phyloP scores from a whole-genome alignment of 2,329 filamentous ascomycete species.

The Shiraia bambusicola region DNA sequence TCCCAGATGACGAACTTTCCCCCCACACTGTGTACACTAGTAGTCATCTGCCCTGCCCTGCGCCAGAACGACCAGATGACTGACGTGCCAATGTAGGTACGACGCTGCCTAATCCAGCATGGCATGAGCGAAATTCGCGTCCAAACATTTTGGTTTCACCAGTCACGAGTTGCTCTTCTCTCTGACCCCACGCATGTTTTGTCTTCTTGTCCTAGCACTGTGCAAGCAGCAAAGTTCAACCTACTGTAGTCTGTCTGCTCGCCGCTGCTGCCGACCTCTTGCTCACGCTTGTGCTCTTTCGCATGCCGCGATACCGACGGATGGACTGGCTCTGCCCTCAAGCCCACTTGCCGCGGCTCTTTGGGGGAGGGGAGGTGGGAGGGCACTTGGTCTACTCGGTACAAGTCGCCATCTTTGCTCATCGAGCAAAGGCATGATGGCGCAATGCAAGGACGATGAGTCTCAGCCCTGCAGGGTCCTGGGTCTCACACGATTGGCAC shows the following conservation, averaged over 20 bases:
- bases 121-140: conserved; percentile 16
- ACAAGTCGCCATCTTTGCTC: conserved; percentile 19
- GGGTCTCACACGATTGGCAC: conserved; percentile 8
- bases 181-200: conserved; percentile 7
- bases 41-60: conserved; percentile 38
- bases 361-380: too few relatives aligned
- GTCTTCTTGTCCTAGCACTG: conserved; percentile 3
- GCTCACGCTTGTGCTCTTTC: not conserved
- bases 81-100: conserved; percentile 35
- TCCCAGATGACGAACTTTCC: conserved; percentile 24
- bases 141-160: conserved; percentile 31
- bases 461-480: conserved; percentile 35
- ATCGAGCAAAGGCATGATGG: conserved; percentile 19
- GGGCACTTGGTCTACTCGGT: too few relatives aligned
- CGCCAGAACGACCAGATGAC: conserved; percentile 37
- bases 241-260: not conserved
- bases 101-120: conserved; percentile 25
- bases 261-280: not conserved
- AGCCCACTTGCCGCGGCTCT: too few relatives aligned
- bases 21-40: conserved; percentile 13
- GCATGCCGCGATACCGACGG: too few relatives aligned
- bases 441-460: conserved; percentile 25
- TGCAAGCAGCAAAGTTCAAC: too few relatives aligned
- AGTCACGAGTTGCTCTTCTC: conserved; percentile 28
- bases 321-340: too few relatives aligned